Base-by-base conservation (phyloP, 2,329 filamentous ascomycete species). In the Aspergillus eucalypticola region DNA sequence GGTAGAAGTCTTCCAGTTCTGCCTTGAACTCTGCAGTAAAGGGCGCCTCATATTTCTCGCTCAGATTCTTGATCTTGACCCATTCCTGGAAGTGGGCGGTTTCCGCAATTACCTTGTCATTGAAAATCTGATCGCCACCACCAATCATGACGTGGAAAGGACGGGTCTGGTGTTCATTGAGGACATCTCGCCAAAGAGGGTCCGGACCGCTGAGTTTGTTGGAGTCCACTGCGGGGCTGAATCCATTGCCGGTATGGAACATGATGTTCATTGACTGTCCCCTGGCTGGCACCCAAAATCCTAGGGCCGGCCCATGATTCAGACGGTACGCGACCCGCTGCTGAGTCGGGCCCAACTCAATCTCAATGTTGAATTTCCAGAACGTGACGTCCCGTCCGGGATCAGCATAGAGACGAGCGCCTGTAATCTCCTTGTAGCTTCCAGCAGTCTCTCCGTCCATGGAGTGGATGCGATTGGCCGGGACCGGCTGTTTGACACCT, bases 71-170 rank as follows among this genome's bases (percentile, higher is more conserved):
- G 66, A 91, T 91, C 64, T 86, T 83, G 13, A 94, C 84, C 95
- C 95, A 99, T 63, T 92, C 86, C 59, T 86, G 86, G 80, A 98
- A 97, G 21, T 90, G 80, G 2, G 80, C 81, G 2, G 91, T 91
- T 60, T 96, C 83, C 48, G 87, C 82, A 77, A 91, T 90, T 17
- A 93, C 88, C 13, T 85, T 85, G 73, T 99, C 95, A 67, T 96
- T 98, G 79, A 97, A 99, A 63, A 99, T 90, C 76, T 99, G 95
- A 71, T 98, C 94, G 59, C 95, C 95, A 51, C 95, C 96, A 38
- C 95, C 96, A 66, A 99, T 85, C 95, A 99, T 99, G 57, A 96
- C 92, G 75, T 99, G 96, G 79, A 98, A 99, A 2, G 95, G 95
- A 55, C 88, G 86, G 44, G 88, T 90, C 75, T 96, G 93, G 72